Base-by-base conservation (phyloP, 495 filamentous ascomycete genomes). In the Aspergillus haitiensis region DNA sequence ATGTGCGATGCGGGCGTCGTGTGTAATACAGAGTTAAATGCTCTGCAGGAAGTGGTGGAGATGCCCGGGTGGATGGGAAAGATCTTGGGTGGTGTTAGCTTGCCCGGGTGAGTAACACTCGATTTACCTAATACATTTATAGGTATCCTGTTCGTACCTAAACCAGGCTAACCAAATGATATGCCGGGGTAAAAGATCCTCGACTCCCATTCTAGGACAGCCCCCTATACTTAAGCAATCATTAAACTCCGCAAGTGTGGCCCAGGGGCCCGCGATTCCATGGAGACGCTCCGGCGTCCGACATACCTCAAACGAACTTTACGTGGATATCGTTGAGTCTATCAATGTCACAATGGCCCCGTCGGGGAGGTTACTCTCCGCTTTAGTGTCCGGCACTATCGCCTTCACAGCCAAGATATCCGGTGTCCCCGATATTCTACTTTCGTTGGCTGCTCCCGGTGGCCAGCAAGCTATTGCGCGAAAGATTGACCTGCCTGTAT, bases 1-100 rank as follows among this genome's bases (percentile, higher is more conserved):
- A 97, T 98, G 87, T 96, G 93, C 71, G 94, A 99, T 83, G 92
- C 85, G 11, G 95, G 94, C 4, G 81, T 86, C n/a, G 81, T 97
- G 11, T 88, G 83, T 68, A 96, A 91, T 46, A 97, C 93, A 10
- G 94, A 99, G 70, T 89, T 89, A 4, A 98, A 98, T 76, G 91
- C 92, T 7, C 72, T 99, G 64, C 84, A 92, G 63, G 94, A 99
- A 72, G 79, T 92, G 52, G 91, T 99, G 0, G 91, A 97, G 67
- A 90, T 93, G 10, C 89, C 93, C 52, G 90, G 90, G 39, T 88
- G 89, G 75, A 84, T 99, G 75, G 91, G 89, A 58, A 97, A 93
- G 75, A 71, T 98, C 60, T 78, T 99, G n/a, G 90, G 91, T 45
- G 90, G 88, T 39, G 89, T 98, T 34, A 90, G 86, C 60, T 77